Conservation (phyloP, 768 basidiomycete genomes). For the Russula brevipes region DNA sequence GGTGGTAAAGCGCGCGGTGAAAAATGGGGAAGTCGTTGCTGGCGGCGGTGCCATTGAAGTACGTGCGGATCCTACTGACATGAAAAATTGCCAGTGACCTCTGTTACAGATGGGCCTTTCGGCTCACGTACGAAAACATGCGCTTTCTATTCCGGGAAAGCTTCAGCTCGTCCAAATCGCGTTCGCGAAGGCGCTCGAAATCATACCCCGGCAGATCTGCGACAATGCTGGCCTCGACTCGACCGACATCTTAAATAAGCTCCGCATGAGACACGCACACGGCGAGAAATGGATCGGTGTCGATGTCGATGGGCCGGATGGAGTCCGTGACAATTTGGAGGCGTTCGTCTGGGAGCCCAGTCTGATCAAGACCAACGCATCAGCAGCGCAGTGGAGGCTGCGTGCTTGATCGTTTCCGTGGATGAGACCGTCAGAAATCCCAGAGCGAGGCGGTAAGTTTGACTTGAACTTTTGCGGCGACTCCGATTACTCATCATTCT, state of each 20-base stretch:
- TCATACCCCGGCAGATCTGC: slow-evolving; percentile 97
- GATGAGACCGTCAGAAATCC: slow-evolving; percentile 95
- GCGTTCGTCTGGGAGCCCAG: slow-evolving; percentile 99
- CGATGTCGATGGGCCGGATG: slow-evolving; percentile 84
- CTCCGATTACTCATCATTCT: slow-evolving; percentile 24
- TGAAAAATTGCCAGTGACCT: not conserved
- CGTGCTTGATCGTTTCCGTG: slow-evolving; percentile 90
- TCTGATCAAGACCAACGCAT: slow-evolving; percentile 95
- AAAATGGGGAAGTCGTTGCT: slow-evolving; percentile 93
- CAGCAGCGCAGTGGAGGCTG: slow-evolving; percentile 92
- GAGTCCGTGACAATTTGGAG: slow-evolving; percentile 93
- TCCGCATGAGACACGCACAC: slow-evolving; percentile 91
- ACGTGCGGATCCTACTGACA: slow-evolving; percentile 18
- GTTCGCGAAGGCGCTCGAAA: slow-evolving; percentile 94
- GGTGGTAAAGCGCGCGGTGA: slow-evolving; percentile 98
- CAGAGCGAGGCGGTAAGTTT: slow-evolving; percentile 83
- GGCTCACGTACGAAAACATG: slow-evolving; percentile 86
- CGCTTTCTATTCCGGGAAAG: slow-evolving; percentile 91
- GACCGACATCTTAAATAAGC: slow-evolving; percentile 94
- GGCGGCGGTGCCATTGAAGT: slow-evolving; percentile 98
- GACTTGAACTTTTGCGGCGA: not conserved
- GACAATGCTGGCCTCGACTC: slow-evolving; percentile 98
- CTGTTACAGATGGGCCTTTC: slow-evolving; percentile 86
- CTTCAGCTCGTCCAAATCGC: slow-evolving; percentile 90
- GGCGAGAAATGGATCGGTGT: slow-evolving; percentile 91